Percentiles rank a stretch among this genome's conserved stretches.
Evolutionary conservation across 495 filamentous ascomycete species (phyloP).

Genomic region (Amphirosellinia nigrospora): DNA sequence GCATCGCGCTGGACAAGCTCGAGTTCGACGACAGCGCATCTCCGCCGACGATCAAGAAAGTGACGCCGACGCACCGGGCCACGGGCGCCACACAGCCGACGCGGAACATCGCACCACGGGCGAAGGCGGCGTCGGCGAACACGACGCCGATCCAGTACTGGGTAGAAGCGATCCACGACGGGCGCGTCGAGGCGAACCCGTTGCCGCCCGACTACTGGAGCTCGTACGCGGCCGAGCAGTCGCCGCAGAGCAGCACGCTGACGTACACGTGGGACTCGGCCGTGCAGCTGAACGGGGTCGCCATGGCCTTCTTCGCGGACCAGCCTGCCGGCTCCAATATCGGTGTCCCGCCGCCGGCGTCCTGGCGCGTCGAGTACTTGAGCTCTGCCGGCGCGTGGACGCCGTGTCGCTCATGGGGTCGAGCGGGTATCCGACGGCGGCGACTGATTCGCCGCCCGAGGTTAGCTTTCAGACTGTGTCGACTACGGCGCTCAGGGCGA

Average conservation of each 20-base stretch:
- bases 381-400: slow-evolving; percentile 5
- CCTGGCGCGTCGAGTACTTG: slow-evolving; percentile 16
- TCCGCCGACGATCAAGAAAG: slow-evolving; percentile 15
- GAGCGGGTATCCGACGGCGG: slow-evolving; percentile 17
- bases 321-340: slow-evolving; percentile 20
- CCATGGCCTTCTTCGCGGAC: slow-evolving; percentile 24
- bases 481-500: slow-evolving; percentile 17
- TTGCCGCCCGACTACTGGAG: slow-evolving; percentile 19
- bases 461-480: slow-evolving; percentile 10
- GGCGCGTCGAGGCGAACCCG: slow-evolving; percentile 20
- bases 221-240: slow-evolving; percentile 20
- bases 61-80: slow-evolving; percentile 13
- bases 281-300: slow-evolving; percentile 16
- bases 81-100: background rate
- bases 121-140: slow-evolving; percentile 17
- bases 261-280: slow-evolving; percentile 22
- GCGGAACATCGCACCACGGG: slow-evolving; percentile 13
- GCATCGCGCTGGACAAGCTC: slow-evolving; percentile 21
- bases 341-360: slow-evolving; percentile 18
- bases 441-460: slow-evolving; percentile 7
- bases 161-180: slow-evolving; percentile 18
- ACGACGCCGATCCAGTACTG: slow-evolving; percentile 24
- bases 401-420: slow-evolving; percentile 7
- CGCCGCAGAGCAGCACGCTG: slow-evolving; percentile 15
- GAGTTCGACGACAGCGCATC: slow-evolving; percentile 16